These are phyloP conservation scores for Ophiocordyceps robertsii DNA, from an alignment of 2,329 filamentous ascomycete species.

Conservation along the genomic window DNA sequence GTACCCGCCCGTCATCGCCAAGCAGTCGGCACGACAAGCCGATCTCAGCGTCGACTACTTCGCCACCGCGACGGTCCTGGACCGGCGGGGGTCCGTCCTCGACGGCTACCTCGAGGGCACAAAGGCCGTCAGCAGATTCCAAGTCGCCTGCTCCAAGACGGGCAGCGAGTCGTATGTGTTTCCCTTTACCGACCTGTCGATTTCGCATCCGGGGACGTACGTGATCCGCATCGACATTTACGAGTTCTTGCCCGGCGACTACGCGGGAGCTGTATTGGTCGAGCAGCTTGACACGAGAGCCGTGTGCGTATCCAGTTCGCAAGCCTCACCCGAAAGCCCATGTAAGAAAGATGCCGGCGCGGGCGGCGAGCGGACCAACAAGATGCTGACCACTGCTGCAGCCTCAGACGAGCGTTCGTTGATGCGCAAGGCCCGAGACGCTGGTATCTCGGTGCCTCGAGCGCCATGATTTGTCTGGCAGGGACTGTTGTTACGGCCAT, in stretches of 20 bases:
- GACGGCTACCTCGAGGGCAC: slow-evolving; percentile 8
- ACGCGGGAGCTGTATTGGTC: slow-evolving; percentile 4
- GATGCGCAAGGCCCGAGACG: slow-evolving; percentile 3
- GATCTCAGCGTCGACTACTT: slow-evolving; percentile 10
- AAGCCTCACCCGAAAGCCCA: slow-evolving; percentile 3
- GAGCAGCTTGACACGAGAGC: slow-evolving; percentile 6
- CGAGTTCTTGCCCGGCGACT: slow-evolving; percentile 6
- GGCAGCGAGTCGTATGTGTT: slow-evolving; percentile 9
- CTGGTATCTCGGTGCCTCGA: slow-evolving; percentile 1
- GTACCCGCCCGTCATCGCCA: slow-evolving; percentile 10
- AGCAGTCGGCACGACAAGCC: slow-evolving; percentile 3
- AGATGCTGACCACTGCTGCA: not conserved
- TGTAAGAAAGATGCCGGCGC: slow-evolving; percentile 1
- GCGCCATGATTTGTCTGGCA: not conserved
- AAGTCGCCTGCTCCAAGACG: slow-evolving; percentile 2
- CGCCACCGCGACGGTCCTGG: slow-evolving; percentile 12
- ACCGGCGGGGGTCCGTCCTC: slow-evolving; percentile 6
- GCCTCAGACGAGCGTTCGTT: slow-evolving; percentile 3
- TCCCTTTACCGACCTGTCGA: slow-evolving; percentile 11
- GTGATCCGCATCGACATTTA: slow-evolving; percentile 16
- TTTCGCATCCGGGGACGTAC: slow-evolving; percentile 10
- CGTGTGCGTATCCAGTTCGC: slow-evolving; percentile 6
- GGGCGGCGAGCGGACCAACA: not conserved
- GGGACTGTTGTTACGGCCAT: no score
- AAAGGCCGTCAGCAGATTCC: slow-evolving; percentile 7